Percentiles rank a stretch among this genome's conserved stretches.
These are phyloP conservation scores for Helichrysum umbraculigerum DNA, from an alignment of 129 eudicot genomes.

Conservation along the genomic window DNA sequence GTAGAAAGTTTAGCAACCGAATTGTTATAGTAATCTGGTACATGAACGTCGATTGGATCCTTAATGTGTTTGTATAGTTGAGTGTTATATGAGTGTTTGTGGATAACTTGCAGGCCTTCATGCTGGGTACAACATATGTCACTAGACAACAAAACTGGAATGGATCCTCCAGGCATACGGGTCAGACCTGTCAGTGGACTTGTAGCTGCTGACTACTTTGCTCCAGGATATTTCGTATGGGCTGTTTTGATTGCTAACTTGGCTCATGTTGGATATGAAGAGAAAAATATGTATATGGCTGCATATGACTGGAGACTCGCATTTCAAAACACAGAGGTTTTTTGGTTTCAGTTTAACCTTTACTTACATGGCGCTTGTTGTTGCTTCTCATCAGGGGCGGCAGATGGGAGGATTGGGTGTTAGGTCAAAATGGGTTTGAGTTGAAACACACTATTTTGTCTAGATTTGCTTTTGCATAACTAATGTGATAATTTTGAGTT, in stretches of 20 bases:
- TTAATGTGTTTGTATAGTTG: neutral
- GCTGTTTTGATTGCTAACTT: slow-evolving; percentile 92
- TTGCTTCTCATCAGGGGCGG: slow-evolving; percentile 1
- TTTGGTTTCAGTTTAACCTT: slow-evolving; percentile 1
- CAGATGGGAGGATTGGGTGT: neutral
- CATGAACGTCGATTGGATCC: neutral
- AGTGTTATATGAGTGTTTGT: slow-evolving; percentile 14
- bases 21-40: neutral
- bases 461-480: neutral
- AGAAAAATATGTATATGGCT: slow-evolving; percentile 96
- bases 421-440: neutral
- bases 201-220: slow-evolving; percentile 98
- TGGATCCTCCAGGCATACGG: slow-evolving; percentile 86
- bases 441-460: neutral
- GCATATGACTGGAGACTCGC: slow-evolving; percentile 97
- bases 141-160: slow-evolving; percentile 85
- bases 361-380: neutral
- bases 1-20: neutral
- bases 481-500: neutral
- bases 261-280: slow-evolving; percentile 93
- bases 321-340: slow-evolving; percentile 93
- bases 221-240: slow-evolving; percentile 98
- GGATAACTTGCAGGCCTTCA: slow-evolving; percentile 61
- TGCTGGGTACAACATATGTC: slow-evolving; percentile 99
- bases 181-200: slow-evolving; percentile 93